phyloP scores from a whole-genome alignment of 192 early-diverging fungal genomes.

The Coemansia sp. region DNA sequence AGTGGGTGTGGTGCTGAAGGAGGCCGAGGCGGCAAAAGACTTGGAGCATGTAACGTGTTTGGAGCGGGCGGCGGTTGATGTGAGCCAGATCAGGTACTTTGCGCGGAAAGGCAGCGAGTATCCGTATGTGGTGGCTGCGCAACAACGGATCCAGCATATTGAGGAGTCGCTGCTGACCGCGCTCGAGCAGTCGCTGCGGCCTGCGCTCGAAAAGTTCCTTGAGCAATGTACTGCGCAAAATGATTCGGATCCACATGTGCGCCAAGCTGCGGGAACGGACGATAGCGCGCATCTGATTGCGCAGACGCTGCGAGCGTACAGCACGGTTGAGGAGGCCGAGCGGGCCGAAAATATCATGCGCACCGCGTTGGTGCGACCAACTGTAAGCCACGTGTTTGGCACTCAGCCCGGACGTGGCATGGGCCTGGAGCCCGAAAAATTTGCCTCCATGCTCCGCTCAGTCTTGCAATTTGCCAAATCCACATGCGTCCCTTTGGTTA shows the following conservation, averaged over 20 bases:
- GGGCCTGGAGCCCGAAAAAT: conserved; percentile 28
- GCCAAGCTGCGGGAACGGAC: neutral
- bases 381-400: conserved; percentile 9
- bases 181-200: conserved; percentile 21
- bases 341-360: conserved; percentile 24
- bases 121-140: conserved; percentile 21
- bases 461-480: conserved; percentile 15
- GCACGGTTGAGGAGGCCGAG: conserved; percentile 23
- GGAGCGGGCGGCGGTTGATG: conserved; percentile 37
- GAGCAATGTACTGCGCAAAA: neutral
- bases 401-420: conserved; percentile 20
- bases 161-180: conserved; percentile 21
- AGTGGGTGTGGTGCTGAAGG: conserved; percentile 17
- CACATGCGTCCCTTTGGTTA: conserved; percentile 14
- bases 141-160: conserved; percentile 11
- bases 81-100: conserved; percentile 41
- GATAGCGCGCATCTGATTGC: conserved; percentile 7
- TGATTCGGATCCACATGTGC: neutral
- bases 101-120: conserved; percentile 21
- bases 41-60: conserved; percentile 31
- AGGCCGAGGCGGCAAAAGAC: conserved; percentile 4
- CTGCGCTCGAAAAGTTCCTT: conserved; percentile 18
- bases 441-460: conserved; percentile 17
- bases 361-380: conserved; percentile 21
- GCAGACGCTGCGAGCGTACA: conserved; percentile 36